Evolutionary conservation across 169 alveolate species (phyloP).

Genomic region (Babesia caballi): DNA sequence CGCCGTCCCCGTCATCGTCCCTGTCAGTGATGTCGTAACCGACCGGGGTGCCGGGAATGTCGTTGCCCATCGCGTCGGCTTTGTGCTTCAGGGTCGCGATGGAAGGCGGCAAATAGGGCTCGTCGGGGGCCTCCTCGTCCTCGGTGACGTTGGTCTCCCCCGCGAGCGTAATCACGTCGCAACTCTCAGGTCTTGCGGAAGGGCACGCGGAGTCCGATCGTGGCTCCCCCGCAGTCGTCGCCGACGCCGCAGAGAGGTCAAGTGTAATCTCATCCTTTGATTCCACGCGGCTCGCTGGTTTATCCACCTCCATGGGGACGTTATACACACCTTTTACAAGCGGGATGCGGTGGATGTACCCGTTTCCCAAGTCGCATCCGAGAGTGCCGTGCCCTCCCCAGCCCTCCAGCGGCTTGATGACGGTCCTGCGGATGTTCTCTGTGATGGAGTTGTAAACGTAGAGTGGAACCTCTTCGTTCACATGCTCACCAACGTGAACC

Average conservation of each 20-base stretch:
- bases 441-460: conserved; percentile 63
- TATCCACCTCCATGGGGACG: background rate
- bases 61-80: conserved; percentile 17
- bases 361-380: conserved; percentile 69
- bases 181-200: background rate
- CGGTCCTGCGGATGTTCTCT: conserved; percentile 59
- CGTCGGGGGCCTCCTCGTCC: conserved; percentile 29
- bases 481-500: conserved; percentile 52
- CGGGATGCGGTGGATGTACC: conserved; percentile 67
- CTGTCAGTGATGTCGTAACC: background rate
- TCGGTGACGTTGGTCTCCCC: background rate
- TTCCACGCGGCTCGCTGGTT: background rate
- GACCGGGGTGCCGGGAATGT: background rate
- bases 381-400: conserved; percentile 74
- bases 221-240: background rate
- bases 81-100: conserved; percentile 15
- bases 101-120: conserved; percentile 50
- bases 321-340: conserved; percentile 28
- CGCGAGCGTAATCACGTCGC: background rate
- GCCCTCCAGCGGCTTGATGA: conserved; percentile 34
- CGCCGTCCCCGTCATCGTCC: no score
- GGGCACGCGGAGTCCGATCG: background rate
- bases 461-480: conserved; percentile 50
- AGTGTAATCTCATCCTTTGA: conserved; percentile 14
- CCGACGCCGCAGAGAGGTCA: conserved; percentile 24